phyloP scores from a whole-genome alignment of 768 basidiomycete genomes.

The Lanmaoa pseudosensibilis region DNA sequence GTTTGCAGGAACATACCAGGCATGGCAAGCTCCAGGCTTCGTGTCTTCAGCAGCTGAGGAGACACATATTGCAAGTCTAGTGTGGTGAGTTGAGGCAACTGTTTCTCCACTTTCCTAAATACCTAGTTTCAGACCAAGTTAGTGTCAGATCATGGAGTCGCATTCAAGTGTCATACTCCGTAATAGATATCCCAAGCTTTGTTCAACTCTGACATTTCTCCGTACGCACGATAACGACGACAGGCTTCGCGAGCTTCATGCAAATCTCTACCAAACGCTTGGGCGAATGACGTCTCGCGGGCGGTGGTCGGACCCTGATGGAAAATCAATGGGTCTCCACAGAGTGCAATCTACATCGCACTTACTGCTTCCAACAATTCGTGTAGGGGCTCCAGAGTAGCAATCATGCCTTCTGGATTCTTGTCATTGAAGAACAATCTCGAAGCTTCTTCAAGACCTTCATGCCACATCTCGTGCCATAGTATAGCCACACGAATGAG shows the following conservation, averaged over 20 bases:
- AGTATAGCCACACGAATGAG: conserved; percentile 96
- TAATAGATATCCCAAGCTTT: conserved; percentile 99
- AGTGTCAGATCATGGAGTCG: not conserved
- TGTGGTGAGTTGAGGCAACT: conserved; percentile 81
- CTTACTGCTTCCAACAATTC: conserved; percentile 84
- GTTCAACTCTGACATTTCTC: conserved; percentile 87
- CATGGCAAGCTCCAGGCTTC: conserved; percentile 91
- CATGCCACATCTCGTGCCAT: conserved; percentile 99
- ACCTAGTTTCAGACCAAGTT: conserved; percentile 49
- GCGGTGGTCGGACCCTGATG: conserved; percentile 87
- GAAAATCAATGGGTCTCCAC: conserved; percentile 2
- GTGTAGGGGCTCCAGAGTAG: conserved; percentile 86
- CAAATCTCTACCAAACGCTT: conserved; percentile 90
- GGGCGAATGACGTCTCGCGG: conserved; percentile 91
- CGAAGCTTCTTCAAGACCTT: conserved; percentile 96
- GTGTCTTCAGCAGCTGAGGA: conserved; percentile 83
- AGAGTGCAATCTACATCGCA: conserved; percentile 1
- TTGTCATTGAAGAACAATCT: conserved; percentile 95
- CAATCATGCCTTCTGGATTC: conserved; percentile 97
- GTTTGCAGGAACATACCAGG: conserved; percentile 58
- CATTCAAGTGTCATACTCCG: conserved; percentile 50
- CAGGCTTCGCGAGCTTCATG: conserved; percentile 91
- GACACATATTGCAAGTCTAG: conserved; percentile 98
- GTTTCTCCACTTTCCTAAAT: conserved; percentile 95
- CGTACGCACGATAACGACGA: conserved; percentile 78